Conservation (phyloP, 2,329 filamentous ascomycete species). For the Pseudogymnoascus sp. region DNA sequence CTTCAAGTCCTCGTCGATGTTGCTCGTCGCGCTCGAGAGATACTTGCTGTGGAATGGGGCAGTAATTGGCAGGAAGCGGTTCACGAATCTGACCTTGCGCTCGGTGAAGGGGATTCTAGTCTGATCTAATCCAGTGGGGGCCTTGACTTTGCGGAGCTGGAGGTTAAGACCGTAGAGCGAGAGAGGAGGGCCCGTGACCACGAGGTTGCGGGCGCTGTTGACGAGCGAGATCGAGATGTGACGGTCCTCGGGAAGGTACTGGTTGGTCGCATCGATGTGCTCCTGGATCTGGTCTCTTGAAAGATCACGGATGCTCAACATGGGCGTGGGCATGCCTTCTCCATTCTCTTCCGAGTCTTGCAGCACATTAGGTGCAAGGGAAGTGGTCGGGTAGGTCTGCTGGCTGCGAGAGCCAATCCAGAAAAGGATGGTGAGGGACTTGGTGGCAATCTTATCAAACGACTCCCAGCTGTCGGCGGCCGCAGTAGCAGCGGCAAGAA, state of each 20-base stretch:
- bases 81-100: slow-evolving; percentile 92
- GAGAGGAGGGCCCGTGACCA: slow-evolving; percentile 91
- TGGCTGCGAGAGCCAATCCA: slow-evolving; percentile 98
- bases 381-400: slow-evolving; percentile 93
- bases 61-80: slow-evolving; percentile 94
- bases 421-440: slow-evolving; percentile 87
- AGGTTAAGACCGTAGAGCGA: slow-evolving; percentile 94
- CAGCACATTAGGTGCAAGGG: slow-evolving; percentile 80
- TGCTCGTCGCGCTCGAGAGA: slow-evolving; percentile 69
- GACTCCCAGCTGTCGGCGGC: slow-evolving; percentile 90
- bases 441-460: slow-evolving; percentile 70
- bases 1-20: slow-evolving; percentile 82
- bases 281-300: slow-evolving; percentile 83
- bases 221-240: slow-evolving; percentile 93
- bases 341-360: slow-evolving; percentile 91
- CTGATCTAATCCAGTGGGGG: slow-evolving; percentile 93
- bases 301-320: slow-evolving; percentile 94
- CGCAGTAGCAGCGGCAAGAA: slow-evolving; percentile 85
- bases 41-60: slow-evolving; percentile 98
- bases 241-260: slow-evolving; percentile 84
- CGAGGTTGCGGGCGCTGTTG: slow-evolving; percentile 94
- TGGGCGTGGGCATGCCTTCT: slow-evolving; percentile 91
- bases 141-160: slow-evolving; percentile 92
- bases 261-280: slow-evolving; percentile 93
- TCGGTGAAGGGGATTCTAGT: slow-evolving; percentile 90